Percentiles rank a stretch among this genome's conserved stretches.
phyloP scores from a whole-genome alignment of 106 monocot genomes.

The Acorus calamus region DNA sequence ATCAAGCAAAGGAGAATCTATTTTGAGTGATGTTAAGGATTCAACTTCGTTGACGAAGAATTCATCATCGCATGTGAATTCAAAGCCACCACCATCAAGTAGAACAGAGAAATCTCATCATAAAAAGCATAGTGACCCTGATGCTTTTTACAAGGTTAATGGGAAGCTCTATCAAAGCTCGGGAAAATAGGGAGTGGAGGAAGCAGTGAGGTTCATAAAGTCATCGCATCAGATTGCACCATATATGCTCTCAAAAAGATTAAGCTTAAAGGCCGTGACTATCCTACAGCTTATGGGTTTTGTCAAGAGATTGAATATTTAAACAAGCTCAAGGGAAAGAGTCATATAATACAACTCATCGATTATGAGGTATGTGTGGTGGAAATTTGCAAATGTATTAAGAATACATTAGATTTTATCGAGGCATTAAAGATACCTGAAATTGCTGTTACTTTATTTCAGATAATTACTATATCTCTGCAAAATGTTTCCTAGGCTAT shows the following conservation, averaged over 20 bases:
- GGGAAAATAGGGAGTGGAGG: conserved; percentile 98
- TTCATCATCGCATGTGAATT: conserved; percentile 16
- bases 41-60: conserved; percentile 14
- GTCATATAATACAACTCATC: conserved; percentile 89
- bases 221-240: conserved; percentile 68
- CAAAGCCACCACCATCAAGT: conserved; percentile 22
- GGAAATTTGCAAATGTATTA: too few species aligned
- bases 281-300: conserved; percentile 92
- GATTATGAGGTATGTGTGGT: conserved; percentile 75
- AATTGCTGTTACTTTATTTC: too few species aligned
- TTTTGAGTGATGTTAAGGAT: conserved; percentile 12
- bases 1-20: conserved; percentile 13
- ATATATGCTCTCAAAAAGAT: conserved; percentile 96
- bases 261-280: conserved; percentile 88
- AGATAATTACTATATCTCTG: too few species aligned
- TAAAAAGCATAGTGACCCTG: conserved; percentile 79
- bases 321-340: conserved; percentile 78
- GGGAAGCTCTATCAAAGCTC: conserved; percentile 96
- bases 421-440: too few species aligned
- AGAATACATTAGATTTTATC: too few species aligned
- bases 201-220: conserved; percentile 98
- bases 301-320: conserved; percentile 96
- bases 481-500: too few species aligned
- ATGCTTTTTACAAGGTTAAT: conserved; percentile 83
- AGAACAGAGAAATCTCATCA: conserved; percentile 44